A percentile compares a stretch with the other conserved stretches of the same genome.
Evolutionary conservation across 2,329 filamentous ascomycete species (phyloP).

Genomic region (Ophiostoma novo-ulmi): DNA sequence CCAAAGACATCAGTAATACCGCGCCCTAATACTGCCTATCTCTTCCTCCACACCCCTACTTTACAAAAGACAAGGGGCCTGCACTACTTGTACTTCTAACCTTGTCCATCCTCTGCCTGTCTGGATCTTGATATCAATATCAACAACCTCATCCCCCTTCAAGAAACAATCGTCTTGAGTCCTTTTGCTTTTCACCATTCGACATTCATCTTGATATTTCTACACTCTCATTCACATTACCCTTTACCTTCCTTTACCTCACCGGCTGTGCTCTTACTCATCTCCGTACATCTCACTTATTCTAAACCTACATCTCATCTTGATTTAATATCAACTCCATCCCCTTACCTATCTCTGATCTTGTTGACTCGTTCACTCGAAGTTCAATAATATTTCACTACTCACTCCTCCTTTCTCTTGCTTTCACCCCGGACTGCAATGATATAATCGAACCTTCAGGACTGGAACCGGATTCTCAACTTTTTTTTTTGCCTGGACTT

Average conservation of each 20-base stretch:
- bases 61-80: slow-evolving; percentile 14
- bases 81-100: neutral
- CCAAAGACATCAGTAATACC: neutral
- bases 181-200: neutral
- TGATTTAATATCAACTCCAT: slow-evolving; percentile 1
- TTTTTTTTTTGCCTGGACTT: neutral
- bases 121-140: slow-evolving; percentile 23
- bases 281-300: neutral
- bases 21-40: slow-evolving; percentile 6
- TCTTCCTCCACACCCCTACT: slow-evolving; percentile 9
- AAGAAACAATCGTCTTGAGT: slow-evolving; percentile 2
- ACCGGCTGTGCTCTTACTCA: slow-evolving; percentile 2
- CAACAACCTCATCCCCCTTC: slow-evolving; percentile 23
- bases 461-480: slow-evolving; percentile 8
- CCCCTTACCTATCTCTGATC: slow-evolving; percentile 1
- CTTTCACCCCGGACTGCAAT: slow-evolving; percentile 23
- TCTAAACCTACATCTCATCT: neutral
- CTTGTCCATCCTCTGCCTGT: neutral
- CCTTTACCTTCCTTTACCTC: neutral
- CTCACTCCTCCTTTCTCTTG: slow-evolving; percentile 26
- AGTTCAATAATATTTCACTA: neutral
- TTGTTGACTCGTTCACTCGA: slow-evolving; percentile 17
- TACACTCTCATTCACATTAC: slow-evolving; percentile 10
- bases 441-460: slow-evolving; percentile 12
- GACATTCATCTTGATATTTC: slow-evolving; percentile 15